Conservation (phyloP, 345 rosid genomes). For the Corchorus olitorius region DNA sequence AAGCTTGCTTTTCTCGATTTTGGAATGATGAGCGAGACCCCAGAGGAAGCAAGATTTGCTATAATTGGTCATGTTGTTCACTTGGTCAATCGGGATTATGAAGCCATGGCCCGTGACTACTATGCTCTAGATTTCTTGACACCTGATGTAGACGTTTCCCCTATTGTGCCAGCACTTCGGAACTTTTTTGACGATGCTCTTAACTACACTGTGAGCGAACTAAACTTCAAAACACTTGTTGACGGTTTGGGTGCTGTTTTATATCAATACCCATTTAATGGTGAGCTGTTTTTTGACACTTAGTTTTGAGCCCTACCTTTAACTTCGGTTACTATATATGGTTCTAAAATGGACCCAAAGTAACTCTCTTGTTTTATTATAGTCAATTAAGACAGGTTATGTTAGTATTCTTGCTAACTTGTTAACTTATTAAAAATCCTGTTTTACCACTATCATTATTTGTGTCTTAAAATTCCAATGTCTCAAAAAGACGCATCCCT, state of each 20-base stretch:
- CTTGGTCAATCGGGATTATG: slow-evolving; percentile 94
- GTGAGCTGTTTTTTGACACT: slow-evolving; percentile 34
- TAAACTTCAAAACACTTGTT: slow-evolving; percentile 87
- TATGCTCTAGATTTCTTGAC: slow-evolving; percentile 83
- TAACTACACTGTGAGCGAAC: slow-evolving; percentile 86
- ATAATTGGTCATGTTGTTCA: slow-evolving; percentile 94
- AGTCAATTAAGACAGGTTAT: neutral
- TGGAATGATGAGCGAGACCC: slow-evolving; percentile 99
- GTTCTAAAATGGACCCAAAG: neutral
- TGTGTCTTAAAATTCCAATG: slow-evolving; percentile 1
- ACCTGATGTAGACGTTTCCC: slow-evolving; percentile 88
- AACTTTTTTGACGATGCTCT: slow-evolving; percentile 95
- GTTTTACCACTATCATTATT: neutral
- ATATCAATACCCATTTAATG: slow-evolving; percentile 86
- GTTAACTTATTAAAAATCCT: neutral
- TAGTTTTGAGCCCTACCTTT: neutral
- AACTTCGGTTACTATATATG: neutral
- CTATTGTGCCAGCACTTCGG: slow-evolving; percentile 85
- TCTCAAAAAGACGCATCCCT: neutral
- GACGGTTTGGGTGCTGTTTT: slow-evolving; percentile 93
- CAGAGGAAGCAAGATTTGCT: slow-evolving; percentile 94
- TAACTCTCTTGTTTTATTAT: too few species aligned
- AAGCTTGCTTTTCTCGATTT: slow-evolving; percentile 97
- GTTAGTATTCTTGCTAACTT: neutral
- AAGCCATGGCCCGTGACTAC: slow-evolving; percentile 97